Conservation (phyloP, 805 yeast species). For the Candida vaughaniae region DNA sequence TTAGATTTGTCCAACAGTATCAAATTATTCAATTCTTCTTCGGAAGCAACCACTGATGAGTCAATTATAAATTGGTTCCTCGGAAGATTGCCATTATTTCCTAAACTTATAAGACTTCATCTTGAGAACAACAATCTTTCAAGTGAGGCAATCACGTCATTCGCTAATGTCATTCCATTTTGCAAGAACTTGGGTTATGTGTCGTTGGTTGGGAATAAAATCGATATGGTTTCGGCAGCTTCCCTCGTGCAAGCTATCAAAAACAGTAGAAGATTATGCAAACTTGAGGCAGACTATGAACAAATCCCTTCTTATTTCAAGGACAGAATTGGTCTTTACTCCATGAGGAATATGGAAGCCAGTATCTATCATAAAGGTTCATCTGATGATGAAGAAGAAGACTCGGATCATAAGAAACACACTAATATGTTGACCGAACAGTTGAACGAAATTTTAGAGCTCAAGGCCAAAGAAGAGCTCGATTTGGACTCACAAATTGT, state of each 20-base stretch:
- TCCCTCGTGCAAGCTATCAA: constrained; percentile 71
- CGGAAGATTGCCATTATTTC: constrained; percentile 66
- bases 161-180: constrained; percentile 69
- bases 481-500: constrained; percentile 35
- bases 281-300: constrained; percentile 65
- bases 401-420: constrained; percentile 10
- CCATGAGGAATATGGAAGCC: constrained; percentile 79
- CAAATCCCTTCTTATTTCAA: constrained; percentile 59
- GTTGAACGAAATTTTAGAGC: constrained; percentile 29
- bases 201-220: constrained; percentile 62
- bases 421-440: constrained; percentile 23
- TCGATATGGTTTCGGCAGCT: constrained; percentile 60
- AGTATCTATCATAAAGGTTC: constrained; percentile 42
- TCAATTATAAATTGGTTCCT: constrained; percentile 34
- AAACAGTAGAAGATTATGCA: constrained; percentile 60
- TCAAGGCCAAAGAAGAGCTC: constrained; percentile 30
- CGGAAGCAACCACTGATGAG: neutral
- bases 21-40: constrained; percentile 43
- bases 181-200: constrained; percentile 67
- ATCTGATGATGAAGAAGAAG: constrained; percentile 13
- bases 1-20: constrained; percentile 75
- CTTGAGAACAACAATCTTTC: constrained; percentile 66
- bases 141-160: constrained; percentile 51
- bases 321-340: constrained; percentile 72
- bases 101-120: constrained; percentile 62